Percentiles rank a stretch among this genome's conserved stretches.
Conservation (phyloP, 1,139 yeast genomes). For the Suhomyces maxii region DNA sequence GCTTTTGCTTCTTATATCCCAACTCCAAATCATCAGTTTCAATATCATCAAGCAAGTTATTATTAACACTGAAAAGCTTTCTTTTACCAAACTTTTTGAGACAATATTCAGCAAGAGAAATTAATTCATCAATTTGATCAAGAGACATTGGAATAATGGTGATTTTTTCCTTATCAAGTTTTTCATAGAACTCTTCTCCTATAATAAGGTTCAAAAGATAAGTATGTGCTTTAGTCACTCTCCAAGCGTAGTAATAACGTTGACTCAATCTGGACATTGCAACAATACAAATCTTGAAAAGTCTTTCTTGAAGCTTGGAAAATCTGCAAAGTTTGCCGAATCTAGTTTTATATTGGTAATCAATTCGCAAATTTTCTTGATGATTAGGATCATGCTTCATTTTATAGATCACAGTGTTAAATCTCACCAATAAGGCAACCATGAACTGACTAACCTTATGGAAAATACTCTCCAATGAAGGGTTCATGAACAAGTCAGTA, state of each 20-base stretch:
- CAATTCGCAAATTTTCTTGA: conserved; percentile 15
- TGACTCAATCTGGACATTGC: conserved; percentile 32
- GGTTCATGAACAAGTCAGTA: conserved; percentile 40
- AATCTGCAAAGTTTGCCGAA: conserved; percentile 17
- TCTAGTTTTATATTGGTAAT: conserved; percentile 13
- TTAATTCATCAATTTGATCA: conserved; percentile 10
- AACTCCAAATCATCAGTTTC: conserved; percentile 12
- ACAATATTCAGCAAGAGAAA: conserved; percentile 14
- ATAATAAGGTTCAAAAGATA: conserved; percentile 25
- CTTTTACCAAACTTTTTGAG: conserved; percentile 15
- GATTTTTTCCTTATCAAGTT: conserved; percentile 12
- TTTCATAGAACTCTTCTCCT: conserved; percentile 32
- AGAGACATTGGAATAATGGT: conserved; percentile 8
- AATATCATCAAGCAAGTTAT: conserved; percentile 14
- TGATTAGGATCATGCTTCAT: conserved; percentile 20
- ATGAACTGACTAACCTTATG: conserved; percentile 33
- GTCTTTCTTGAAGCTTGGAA: conserved; percentile 17
- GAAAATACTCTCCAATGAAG: conserved; percentile 28
- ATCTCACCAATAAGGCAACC: conserved; percentile 22
- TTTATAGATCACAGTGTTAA: conserved; percentile 12
- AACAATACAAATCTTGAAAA: conserved; percentile 23
- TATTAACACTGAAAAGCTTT: conserved; percentile 11
- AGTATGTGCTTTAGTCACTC: conserved; percentile 37
- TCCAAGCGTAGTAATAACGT: conserved; percentile 48
- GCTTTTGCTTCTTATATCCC: conserved; percentile 2